Base-by-base conservation (phyloP, 345 rosid species). In the Noccaea bulbosa region DNA sequence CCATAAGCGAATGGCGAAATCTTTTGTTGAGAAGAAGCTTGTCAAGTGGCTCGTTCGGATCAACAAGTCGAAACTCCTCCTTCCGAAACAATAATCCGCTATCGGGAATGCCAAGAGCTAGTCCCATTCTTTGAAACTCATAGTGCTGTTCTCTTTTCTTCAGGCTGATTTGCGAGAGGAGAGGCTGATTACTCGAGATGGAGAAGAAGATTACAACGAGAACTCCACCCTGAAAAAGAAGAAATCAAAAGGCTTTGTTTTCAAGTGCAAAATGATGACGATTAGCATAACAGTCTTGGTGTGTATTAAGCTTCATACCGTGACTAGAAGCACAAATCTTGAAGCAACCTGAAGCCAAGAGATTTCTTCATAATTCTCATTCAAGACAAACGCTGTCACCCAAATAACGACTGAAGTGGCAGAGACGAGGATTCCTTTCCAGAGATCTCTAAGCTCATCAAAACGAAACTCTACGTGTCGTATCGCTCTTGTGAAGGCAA, bases 61-160 rank as follows among this genome's bases (percentile, higher is more conserved):
- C 83, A 50, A 86, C 57, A 39, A 70, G 75, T 33, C 61, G 75
- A 73, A 72, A 65, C 11, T 80, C 80, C 62, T 90, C 93, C 68
- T 76, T 80, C 27, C 79, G 88, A 65, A 76, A 54, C 11, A 93
- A 73, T 34, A 88, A 71, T 70, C 96, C 97, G 8, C 96, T 93
- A 59, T 90, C 97, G 1, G 87, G 93, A 74, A 93, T 93, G 61
- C 98, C 91, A 41, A 93, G 80, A 75, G 98, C 97, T 77, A 81
- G 81, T 35, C 93, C 90, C 97, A 93, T 90, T 47, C 93, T 81
- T 62, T 80, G 86, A 69, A 83, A 90, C 69, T 77, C 83, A 70
- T 49, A 57, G 49, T 83, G 83, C 53, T 86, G 83, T 56, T 86
- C 90, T 70, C 85, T 84, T 83, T 69, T 87, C 71, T 86, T 87